A percentile compares a stretch with the other conserved stretches of the same genome.
Evolutionary conservation across 768 basidiomycete species (phyloP).

Genomic region (Tubosaeta brunneosetosa): DNA sequence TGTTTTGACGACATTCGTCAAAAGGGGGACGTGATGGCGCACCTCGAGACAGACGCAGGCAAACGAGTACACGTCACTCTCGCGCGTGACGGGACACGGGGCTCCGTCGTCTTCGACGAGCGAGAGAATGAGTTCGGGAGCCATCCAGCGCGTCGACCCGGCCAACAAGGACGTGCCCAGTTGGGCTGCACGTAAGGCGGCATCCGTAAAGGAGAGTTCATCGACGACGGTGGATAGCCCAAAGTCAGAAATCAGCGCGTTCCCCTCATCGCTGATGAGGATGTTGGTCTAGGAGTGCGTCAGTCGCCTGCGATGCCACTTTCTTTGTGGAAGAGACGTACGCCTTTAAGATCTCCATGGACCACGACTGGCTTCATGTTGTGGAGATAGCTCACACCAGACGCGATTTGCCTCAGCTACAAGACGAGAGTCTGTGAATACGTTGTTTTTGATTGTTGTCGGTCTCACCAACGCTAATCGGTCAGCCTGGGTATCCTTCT

Average conservation of each 20-base stretch:
- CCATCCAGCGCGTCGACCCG: conserved; percentile 39
- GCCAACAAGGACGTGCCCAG: conserved; percentile 30
- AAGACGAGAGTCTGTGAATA: neutral
- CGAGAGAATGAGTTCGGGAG: conserved; percentile 51
- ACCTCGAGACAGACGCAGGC: conserved; percentile 59
- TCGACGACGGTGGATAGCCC: conserved; percentile 56
- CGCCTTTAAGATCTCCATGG: conserved; percentile 62
- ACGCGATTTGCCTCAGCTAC: conserved; percentile 52
- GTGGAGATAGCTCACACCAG: conserved; percentile 55
- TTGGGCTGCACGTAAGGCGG: conserved; percentile 19
- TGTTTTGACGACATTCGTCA: neutral
- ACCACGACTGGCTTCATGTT: conserved; percentile 49
- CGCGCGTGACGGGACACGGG: conserved; percentile 43
- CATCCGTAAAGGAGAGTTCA: conserved; percentile 39
- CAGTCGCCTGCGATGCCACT: neutral
- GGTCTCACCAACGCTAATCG: conserved; percentile 44
- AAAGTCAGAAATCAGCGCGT: conserved; percentile 57
- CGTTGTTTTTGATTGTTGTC: neutral
- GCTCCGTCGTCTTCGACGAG: conserved; percentile 44
- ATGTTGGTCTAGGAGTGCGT: conserved; percentile 45
- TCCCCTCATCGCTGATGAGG: conserved; percentile 47
- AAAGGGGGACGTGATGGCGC: neutral
- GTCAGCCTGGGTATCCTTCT: conserved; percentile 37
- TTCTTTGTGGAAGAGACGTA: conserved; percentile 25
- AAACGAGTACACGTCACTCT: conserved; percentile 59